Percentiles rank a stretch among this genome's conserved stretches.
phyloP scores from a whole-genome alignment of 1,139 yeast genomes.

The Taphrina pruni region DNA sequence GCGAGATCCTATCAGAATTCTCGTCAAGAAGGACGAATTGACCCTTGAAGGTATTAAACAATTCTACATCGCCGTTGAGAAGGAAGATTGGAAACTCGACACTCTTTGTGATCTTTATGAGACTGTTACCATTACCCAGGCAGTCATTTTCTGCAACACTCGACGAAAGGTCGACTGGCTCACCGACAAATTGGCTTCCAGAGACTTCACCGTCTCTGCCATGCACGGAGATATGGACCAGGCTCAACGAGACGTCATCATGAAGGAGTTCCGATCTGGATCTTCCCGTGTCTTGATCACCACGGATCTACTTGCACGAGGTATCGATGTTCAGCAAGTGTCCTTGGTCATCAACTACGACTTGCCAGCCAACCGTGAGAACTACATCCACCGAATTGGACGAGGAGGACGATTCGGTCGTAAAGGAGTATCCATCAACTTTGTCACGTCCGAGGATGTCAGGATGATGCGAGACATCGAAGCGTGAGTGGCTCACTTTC shows the following conservation, averaged over 20 bases:
- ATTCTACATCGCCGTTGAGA: constrained; percentile 91
- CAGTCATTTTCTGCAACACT: constrained; percentile 99
- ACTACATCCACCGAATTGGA: constrained; percentile 99
- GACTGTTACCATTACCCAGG: constrained; percentile 97
- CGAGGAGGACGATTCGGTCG: constrained; percentile 99
- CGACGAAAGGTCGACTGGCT: constrained; percentile 95
- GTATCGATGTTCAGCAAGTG: constrained; percentile 99
- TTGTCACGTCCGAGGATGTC: constrained; percentile 89
- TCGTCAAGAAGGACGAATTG: constrained; percentile 97
- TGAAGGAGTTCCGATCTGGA: constrained; percentile 98
- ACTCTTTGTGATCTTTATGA: constrained; percentile 96
- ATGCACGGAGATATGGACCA: constrained; percentile 98
- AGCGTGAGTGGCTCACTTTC: constrained; percentile 53
- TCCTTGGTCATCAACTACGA: constrained; percentile 97
- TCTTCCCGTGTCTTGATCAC: constrained; percentile 95
- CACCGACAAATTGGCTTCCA: constrained; percentile 81
- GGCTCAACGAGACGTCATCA: constrained; percentile 94
- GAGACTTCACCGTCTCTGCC: constrained; percentile 93
- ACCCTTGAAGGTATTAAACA: constrained; percentile 98
- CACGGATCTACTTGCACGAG: constrained; percentile 98
- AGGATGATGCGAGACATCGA: constrained; percentile 97
- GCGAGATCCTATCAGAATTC: constrained; percentile 95
- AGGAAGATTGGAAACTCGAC: constrained; percentile 92
- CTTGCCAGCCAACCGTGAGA: constrained; percentile 95
- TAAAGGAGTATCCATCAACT: constrained; percentile 99